phyloP scores from a whole-genome alignment of 208 protist genomes.

The Leishmania mexicana region DNA sequence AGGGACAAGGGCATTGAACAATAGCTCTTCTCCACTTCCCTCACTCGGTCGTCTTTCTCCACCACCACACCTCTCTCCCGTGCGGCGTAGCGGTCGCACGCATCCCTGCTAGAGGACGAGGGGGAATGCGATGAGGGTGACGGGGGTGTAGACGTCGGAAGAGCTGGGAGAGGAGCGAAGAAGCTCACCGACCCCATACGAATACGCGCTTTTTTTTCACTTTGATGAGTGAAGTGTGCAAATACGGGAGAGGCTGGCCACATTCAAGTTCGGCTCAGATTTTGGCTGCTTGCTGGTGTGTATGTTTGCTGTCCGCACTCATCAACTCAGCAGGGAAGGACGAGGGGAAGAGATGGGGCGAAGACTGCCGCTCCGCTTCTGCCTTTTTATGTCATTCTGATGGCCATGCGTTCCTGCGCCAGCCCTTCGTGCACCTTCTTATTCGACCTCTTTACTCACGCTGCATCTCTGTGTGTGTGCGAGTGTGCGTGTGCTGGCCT shows the following conservation, averaged over 20 bases:
- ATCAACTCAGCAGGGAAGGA: neutral
- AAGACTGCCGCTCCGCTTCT: neutral
- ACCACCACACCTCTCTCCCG: neutral
- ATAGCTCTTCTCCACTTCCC: neutral
- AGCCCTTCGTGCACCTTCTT: neutral
- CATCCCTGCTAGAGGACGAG: neutral
- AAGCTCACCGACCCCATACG: neutral
- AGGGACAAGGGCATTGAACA: neutral
- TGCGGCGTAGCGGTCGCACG: neutral
- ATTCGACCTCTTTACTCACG: neutral
- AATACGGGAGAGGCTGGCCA: neutral
- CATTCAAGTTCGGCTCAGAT: neutral
- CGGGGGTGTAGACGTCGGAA: neutral
- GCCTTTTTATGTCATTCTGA: neutral
- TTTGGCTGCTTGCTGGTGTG: conserved; percentile 2
- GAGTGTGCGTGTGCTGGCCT: neutral
- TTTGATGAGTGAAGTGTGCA: neutral
- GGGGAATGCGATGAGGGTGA: neutral
- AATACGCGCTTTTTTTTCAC: neutral
- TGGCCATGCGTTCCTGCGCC: neutral
- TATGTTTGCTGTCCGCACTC: neutral
- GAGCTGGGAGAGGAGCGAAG: neutral
- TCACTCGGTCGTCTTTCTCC: neutral
- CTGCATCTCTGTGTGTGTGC: neutral
- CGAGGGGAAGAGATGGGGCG: neutral